These are phyloP conservation scores for Erodium texanum DNA, from an alignment of 441 rosid species.

Conservation along the genomic window DNA sequence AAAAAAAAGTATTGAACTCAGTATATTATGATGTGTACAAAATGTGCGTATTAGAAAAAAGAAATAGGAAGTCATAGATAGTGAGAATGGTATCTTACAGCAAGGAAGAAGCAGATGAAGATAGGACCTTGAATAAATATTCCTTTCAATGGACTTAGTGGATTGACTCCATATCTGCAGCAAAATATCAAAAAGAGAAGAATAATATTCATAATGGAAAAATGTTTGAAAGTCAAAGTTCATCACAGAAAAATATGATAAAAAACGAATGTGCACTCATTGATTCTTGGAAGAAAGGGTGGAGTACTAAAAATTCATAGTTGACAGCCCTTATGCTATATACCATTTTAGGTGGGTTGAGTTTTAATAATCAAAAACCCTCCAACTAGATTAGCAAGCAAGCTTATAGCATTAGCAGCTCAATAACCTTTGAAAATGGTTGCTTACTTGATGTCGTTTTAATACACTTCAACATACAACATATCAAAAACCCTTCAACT, in stretches of 20 bases:
- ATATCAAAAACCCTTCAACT: neutral
- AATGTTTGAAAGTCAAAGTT: neutral
- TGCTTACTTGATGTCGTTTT: neutral
- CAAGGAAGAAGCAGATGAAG: slow-evolving; percentile 45
- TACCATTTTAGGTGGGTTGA: too few species aligned
- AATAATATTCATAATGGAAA: neutral
- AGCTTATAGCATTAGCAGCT: neutral
- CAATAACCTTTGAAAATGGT: neutral
- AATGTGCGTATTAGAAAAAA: too few species aligned
- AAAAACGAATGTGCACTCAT: neutral
- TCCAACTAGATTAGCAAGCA: neutral
- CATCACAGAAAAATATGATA: neutral
- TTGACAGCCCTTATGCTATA: neutral
- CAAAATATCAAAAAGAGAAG: neutral
- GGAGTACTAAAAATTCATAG: neutral
- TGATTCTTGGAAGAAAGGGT: neutral
- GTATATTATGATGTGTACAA: neutral
- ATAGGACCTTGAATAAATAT: slow-evolving; percentile 43
- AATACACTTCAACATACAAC: neutral
- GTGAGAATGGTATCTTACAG: slow-evolving; percentile 28
- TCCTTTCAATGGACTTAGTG: slow-evolving; percentile 42
- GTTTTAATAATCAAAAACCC: neutral
- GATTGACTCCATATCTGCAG: slow-evolving; percentile 34
- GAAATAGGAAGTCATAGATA: neutral
- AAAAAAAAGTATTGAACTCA: neutral